Evolutionary conservation across 805 yeast species (phyloP), one percentile per base, ranked within the genome.

Genomic region (Hagleromyces aurorensis): DNA sequence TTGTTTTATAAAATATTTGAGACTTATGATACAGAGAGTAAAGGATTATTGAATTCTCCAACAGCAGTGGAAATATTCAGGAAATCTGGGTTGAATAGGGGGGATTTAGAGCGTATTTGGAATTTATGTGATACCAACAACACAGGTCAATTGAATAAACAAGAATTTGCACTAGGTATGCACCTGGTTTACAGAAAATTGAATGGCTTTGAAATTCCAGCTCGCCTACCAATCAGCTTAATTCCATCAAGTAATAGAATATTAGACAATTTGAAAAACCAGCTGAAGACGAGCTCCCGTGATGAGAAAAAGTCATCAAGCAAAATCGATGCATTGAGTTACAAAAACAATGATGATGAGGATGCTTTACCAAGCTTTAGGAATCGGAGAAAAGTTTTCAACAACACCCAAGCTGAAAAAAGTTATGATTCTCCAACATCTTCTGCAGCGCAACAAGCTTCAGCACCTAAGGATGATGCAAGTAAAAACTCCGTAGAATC

Each of bases 101-200:
- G 75, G 4, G 96, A 87, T 47, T 67, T 89, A 38, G 97, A 87
- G 56, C 68, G 76, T 23, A 86, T 91, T 39, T 89, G 98, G 98
- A 82, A 75, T 27, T 67, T 89, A 42, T 73, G 87, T 33, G 97
- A 91, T 54, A 70, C 78, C 10, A 76, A 78, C 32, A 81, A 86
- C 54, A 69, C 79, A 32, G 96, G 96, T 4, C 75, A 72, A 50
- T 72, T 89, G 43, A 82, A 83, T 53, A 76, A 74, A 47, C 96
- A 89, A 53, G 94, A 85, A 55, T 91, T 89, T 62, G 80, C 95
- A 0, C 86, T 91, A 19, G 96, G 97, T 18, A 91, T 89, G 97
- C 96, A 93, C 65, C 66, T 89, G 36, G 89, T 89, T 24, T 89
- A 91, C 60, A 73, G 96, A 55, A 72, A 89, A 39, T 63, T 89